Evolutionary conservation across 225 moss, liverwort and hornwort species (phyloP).

Genomic region (Bryum argenteum): DNA sequence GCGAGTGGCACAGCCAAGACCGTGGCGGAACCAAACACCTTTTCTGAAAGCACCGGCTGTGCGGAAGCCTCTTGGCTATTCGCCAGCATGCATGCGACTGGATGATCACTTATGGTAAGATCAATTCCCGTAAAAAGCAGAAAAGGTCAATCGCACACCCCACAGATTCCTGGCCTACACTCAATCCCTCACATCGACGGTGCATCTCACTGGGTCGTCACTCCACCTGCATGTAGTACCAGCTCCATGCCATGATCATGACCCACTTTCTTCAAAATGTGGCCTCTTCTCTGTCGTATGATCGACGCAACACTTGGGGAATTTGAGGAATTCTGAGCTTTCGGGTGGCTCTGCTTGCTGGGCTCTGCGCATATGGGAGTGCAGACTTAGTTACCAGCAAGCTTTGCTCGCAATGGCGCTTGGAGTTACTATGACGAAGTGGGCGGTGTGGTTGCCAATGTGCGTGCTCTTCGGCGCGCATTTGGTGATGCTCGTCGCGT

Average conservation of each 20-base stretch:
- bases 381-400: not conserved
- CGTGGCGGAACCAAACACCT: no score
- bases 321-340: not conserved
- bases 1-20: no score
- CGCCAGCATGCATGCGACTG: no score
- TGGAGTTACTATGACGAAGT: conserved; percentile 8
- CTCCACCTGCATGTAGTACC: not conserved
- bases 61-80: no score
- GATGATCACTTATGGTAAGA: no score
- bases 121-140: no score
- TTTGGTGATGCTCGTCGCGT: conserved; percentile 23
- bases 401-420: conserved; percentile 19
- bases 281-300: not conserved
- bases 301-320: not conserved
- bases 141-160: no score
- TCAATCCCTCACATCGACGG: not conserved
- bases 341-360: not conserved
- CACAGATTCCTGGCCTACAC: not conserved
- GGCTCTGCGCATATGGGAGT: not conserved
- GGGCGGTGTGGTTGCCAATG: conserved; percentile 46
- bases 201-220: not conserved
- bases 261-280: not conserved
- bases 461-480: conserved; percentile 41
- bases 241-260: not conserved
- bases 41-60: no score